These are phyloP conservation scores for Cyclotella baltica DNA, from an alignment of 108 stramenopile species.

Conservation along the genomic window DNA sequence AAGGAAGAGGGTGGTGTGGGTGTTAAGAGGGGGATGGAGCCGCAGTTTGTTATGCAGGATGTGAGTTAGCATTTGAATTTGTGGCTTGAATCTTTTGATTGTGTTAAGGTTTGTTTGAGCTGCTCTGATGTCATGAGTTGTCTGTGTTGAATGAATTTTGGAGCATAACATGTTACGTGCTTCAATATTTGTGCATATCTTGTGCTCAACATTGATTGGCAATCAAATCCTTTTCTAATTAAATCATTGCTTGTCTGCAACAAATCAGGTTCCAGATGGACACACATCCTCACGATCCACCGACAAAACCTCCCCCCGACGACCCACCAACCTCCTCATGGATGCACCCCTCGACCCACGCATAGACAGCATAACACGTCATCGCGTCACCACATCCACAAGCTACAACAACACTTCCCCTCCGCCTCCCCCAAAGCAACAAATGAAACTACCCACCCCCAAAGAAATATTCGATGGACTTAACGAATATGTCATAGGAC, in stretches of 20 bases:
- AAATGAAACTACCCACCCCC: conserved; percentile 73
- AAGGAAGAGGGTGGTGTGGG: conserved; percentile 11
- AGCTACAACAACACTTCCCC: conserved; percentile 8
- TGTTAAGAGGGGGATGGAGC: conserved; percentile 25
- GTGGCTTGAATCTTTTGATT: too few relatives aligned
- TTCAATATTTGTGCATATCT: background rate
- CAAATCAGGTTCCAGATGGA: conserved; percentile 37
- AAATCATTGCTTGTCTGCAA: background rate
- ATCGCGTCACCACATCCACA: conserved; percentile 44
- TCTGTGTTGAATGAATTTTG: background rate
- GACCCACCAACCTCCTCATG: conserved; percentile 27
- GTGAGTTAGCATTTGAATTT: conserved; percentile 52
- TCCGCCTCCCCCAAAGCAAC: conserved; percentile 11
- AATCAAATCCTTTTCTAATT: background rate
- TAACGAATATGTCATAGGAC: conserved; percentile 96
- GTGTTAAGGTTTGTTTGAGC: background rate
- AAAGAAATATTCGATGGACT: conserved; percentile 85
- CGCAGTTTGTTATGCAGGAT: conserved; percentile 76
- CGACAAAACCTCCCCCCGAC: conserved; percentile 23
- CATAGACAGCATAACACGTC: conserved; percentile 46
- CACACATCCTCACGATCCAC: conserved; percentile 12
- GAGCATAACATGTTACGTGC: background rate
- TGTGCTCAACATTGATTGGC: background rate
- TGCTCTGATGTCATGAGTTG: too few relatives aligned
- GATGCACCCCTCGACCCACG: conserved; percentile 25